phyloP scores from a whole-genome alignment of 1,139 yeast genomes.

The Pichia inconspicua region DNA sequence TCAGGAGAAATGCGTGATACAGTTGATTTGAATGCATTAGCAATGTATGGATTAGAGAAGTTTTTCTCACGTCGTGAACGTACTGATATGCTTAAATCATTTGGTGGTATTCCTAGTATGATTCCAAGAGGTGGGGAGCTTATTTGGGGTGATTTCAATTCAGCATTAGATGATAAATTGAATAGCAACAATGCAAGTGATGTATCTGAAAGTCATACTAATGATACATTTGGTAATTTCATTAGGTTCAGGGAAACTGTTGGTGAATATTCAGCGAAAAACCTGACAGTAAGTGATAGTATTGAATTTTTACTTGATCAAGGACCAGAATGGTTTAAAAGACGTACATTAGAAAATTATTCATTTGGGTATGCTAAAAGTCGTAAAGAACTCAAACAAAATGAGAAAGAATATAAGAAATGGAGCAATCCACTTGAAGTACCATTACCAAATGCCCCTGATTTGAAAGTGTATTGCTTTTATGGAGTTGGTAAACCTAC shows the following conservation, averaged over 20 bases:
- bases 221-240: constrained; percentile 65
- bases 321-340: constrained; percentile 70
- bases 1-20: constrained; percentile 99
- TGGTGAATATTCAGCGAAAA: constrained; percentile 38
- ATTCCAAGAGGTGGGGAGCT: constrained; percentile 88
- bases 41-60: constrained; percentile 89
- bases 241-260: constrained; percentile 49
- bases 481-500: constrained; percentile 96
- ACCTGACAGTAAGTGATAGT: constrained; percentile 58
- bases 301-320: constrained; percentile 56
- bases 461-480: constrained; percentile 79
- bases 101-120: constrained; percentile 95
- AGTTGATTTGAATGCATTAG: constrained; percentile 84
- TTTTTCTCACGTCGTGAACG: constrained; percentile 87
- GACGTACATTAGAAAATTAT: constrained; percentile 60
- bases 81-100: constrained; percentile 71
- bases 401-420: constrained; percentile 58
- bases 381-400: constrained; percentile 41
- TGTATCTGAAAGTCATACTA: constrained; percentile 18
- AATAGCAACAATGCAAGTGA: constrained; percentile 16
- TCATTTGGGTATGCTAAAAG: constrained; percentile 70
- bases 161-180: constrained; percentile 54
- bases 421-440: constrained; percentile 95
- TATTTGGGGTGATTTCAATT: constrained; percentile 69
- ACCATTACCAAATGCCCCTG: constrained; percentile 87